Percentiles rank a stretch among this genome's conserved stretches.
phyloP scores from a whole-genome alignment of 108 stramenopile genomes.

The Nitzschia sp. region DNA sequence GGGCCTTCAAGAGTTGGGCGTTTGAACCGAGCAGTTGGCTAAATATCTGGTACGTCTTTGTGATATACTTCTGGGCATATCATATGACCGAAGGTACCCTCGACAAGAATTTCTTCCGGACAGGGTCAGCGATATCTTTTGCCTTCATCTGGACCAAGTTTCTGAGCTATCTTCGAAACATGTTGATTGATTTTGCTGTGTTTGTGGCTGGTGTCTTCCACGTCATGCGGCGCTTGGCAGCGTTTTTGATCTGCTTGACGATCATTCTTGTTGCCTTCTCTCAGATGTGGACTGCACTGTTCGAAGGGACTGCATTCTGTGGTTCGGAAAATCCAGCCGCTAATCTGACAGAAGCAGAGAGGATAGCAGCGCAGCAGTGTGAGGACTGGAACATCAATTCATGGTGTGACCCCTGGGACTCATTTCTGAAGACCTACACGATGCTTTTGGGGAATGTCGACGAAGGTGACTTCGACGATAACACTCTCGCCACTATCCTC shows the following conservation, averaged over 20 bases:
- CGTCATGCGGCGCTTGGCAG: conserved; percentile 50
- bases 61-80: conserved; percentile 53
- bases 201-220: conserved; percentile 61
- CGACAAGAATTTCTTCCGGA: conserved; percentile 36
- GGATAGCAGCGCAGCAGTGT: conserved; percentile 6
- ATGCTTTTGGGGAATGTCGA: conserved; percentile 73
- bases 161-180: conserved; percentile 46
- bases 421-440: conserved; percentile 67
- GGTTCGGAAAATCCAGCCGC: background rate
- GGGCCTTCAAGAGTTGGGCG: conserved; percentile 55
- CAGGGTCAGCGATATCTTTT: conserved; percentile 40
- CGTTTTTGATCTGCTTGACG: conserved; percentile 55
- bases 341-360: background rate
- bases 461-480: conserved; percentile 38
- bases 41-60: conserved; percentile 47
- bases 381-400: conserved; percentile 22
- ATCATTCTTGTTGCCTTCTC: conserved; percentile 68
- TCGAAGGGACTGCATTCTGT: conserved; percentile 41
- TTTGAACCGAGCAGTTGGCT: conserved; percentile 72
- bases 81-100: conserved; percentile 45
- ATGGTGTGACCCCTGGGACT: conserved; percentile 56
- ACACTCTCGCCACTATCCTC: conserved; percentile 34
- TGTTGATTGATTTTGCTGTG: conserved; percentile 65
- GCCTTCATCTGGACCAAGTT: conserved; percentile 48
- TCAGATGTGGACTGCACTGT: conserved; percentile 55